A percentile compares a stretch with the other conserved stretches of the same genome.
Evolutionary conservation across 208 protist genomes (phyloP).

Genomic region (Acanthamoeba triangularis): DNA sequence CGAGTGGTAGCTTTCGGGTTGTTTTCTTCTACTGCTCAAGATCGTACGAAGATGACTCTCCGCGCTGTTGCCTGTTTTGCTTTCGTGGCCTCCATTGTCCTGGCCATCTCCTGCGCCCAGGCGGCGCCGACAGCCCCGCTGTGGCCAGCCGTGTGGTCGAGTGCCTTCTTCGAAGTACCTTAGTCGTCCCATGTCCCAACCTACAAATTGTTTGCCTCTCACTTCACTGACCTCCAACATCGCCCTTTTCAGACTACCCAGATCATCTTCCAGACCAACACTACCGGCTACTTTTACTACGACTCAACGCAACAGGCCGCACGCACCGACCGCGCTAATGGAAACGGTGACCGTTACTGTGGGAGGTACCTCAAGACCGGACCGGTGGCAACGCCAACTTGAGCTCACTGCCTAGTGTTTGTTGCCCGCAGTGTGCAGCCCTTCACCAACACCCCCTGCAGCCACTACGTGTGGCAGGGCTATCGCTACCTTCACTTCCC

Average conservation of each 20-base stretch:
- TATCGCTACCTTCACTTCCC: conserved; percentile 25
- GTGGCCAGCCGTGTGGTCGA: neutral
- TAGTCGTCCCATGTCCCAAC: neutral
- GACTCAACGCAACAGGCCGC: neutral
- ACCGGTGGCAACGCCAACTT: too few relatives aligned
- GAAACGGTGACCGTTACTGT: conserved; percentile 17
- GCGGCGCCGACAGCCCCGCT: neutral
- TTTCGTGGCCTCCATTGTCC: neutral
- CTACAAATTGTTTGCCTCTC: too few relatives aligned
- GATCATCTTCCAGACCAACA: conserved; percentile 14
- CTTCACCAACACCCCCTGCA: conserved; percentile 2
- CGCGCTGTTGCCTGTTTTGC: too few relatives aligned
- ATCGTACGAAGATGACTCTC: too few relatives aligned
- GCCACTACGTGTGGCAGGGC: conserved; percentile 34
- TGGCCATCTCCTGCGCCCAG: neutral
- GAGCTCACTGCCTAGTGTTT: neutral
- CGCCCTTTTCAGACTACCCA: neutral
- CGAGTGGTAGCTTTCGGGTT: too few relatives aligned
- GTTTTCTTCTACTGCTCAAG: too few relatives aligned
- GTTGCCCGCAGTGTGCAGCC: neutral
- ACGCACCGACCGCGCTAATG: neutral
- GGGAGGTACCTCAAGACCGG: neutral
- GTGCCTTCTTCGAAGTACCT: neutral
- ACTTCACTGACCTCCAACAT: too few relatives aligned
- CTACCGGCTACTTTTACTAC: conserved; percentile 3